Evolutionary conservation across 1,284 basidiomycete genomes (phyloP).

Genomic region (Apiotrichum siamense): DNA sequence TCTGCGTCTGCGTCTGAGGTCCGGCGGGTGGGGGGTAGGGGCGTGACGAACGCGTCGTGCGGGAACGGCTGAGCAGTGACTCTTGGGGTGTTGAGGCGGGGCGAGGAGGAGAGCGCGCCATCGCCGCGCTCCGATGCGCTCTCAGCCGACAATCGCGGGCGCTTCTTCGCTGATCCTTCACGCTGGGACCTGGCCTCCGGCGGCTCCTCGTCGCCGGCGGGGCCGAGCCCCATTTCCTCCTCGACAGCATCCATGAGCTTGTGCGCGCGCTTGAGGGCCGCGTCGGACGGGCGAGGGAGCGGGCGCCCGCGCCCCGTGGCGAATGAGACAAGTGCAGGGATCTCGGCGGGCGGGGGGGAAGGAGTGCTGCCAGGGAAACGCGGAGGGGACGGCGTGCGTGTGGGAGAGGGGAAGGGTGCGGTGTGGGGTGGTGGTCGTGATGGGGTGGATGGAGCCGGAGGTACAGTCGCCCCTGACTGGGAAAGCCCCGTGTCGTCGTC

Average conservation of each 20-base stretch:
- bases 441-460: background rate
- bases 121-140: too few species aligned
- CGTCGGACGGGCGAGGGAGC: slow-evolving; percentile 25
- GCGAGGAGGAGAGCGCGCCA: background rate
- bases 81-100: background rate
- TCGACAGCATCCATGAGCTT: slow-evolving; percentile 21
- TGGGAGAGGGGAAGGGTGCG: background rate
- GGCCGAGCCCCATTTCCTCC: slow-evolving; percentile 14
- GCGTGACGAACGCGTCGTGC: background rate
- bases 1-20: too few species aligned
- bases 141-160: too few species aligned
- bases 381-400: too few species aligned
- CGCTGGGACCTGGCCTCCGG: too few species aligned
- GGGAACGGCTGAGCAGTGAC: background rate
- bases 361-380: background rate
- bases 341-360: slow-evolving; percentile 3
- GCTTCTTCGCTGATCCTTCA: too few species aligned
- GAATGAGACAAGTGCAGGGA: slow-evolving; percentile 27
- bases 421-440: background rate
- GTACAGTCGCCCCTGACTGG: too few species aligned
- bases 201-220: background rate
- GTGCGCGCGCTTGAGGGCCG: slow-evolving; percentile 24
- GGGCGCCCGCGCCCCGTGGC: slow-evolving; percentile 24
- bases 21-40: background rate
- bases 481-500: slow-evolving; percentile 8